A percentile compares a stretch with the other conserved stretches of the same genome.
phyloP scores from a whole-genome alignment of 2,329 filamentous ascomycete species.

The Sclerotinia glacialis region DNA sequence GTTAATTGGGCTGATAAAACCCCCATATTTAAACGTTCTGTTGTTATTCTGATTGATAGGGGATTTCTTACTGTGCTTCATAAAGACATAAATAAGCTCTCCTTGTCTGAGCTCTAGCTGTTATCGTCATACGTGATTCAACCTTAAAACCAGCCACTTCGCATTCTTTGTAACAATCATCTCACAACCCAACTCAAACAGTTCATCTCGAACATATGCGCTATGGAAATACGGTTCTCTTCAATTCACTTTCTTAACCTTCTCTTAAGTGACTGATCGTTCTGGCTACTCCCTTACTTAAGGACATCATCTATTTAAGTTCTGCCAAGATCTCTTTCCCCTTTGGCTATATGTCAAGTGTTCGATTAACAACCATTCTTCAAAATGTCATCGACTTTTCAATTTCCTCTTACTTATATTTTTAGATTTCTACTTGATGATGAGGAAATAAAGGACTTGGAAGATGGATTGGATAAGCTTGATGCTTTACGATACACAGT shows the following conservation, averaged over 20 bases:
- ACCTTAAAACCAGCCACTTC: background rate
- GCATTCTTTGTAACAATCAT: conserved; percentile 11
- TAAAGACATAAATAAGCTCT: background rate
- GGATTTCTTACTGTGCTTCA: background rate
- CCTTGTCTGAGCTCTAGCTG: conserved; percentile 7
- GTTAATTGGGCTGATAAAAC: background rate
- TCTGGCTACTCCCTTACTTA: background rate
- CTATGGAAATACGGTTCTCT: background rate
- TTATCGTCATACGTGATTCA: background rate
- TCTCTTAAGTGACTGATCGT: background rate
- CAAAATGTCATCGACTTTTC: conserved; percentile 15
- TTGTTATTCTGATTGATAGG: background rate
- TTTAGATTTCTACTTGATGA: conserved; percentile 43
- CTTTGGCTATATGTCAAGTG: background rate
- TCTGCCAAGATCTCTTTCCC: background rate
- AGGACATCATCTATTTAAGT: background rate
- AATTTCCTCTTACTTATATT: conserved; percentile 57
- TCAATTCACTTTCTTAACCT: background rate
- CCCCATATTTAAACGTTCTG: background rate
- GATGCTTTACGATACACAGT: conserved; percentile 65
- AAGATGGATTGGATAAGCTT: conserved; percentile 55
- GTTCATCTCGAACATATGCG: background rate
- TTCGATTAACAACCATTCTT: background rate
- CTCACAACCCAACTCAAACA: background rate
- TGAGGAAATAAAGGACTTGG: conserved; percentile 57